Evolutionary conservation across 2,329 filamentous ascomycete genomes (phyloP), one percentile per base, ranked within the genome.

Genomic region (Cyclaneusma minus): DNA sequence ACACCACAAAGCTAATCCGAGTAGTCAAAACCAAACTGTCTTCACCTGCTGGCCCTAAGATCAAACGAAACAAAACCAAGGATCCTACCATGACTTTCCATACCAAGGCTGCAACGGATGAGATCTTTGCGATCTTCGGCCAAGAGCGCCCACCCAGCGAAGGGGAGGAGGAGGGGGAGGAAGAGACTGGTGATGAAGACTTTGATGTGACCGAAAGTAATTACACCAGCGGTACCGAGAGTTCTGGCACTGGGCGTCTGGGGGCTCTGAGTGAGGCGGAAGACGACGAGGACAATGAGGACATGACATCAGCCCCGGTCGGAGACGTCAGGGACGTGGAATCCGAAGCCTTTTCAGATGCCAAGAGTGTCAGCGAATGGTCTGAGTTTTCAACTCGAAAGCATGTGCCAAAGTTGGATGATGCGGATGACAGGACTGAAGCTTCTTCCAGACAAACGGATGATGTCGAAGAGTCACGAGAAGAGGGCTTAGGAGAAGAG

Each of bases 71-170:
- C 40, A 40, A 50, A 39, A 37, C 52, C 3, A 55, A 61, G 18
- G 87, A 95, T 50, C 81, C 85, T n/a, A 98, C 89, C 2, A 94
- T 98, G 85, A 98, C 89, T 1, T 69, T 98, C 37, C 84, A 95
- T 46, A 98, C 89, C 8, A 81, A 71, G 41, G 87, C 89, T 37
- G 89, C 89, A 4, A 94, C 87, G 35, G 85, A 95, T 40, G 89
- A 98, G 40, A 94, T 98, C 27, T 95, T 95, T 43, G 84, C 84
- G 31, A 82, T 98, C 24, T 98, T 95, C 54, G 95, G 89, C 43
- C 80, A 89, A 31, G 87, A 89, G 2, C 50, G 87, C 12, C 53
- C 56, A 29, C 47, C 37, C 33, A 44, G 37, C 10, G 44, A 27
- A 24, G 35, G 29, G 16, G 38, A 44, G 24, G 43, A 50, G 16